These are phyloP conservation scores for Diacronema lutheri DNA, from an alignment of 78 protist genomes.

Conservation along the genomic window DNA sequence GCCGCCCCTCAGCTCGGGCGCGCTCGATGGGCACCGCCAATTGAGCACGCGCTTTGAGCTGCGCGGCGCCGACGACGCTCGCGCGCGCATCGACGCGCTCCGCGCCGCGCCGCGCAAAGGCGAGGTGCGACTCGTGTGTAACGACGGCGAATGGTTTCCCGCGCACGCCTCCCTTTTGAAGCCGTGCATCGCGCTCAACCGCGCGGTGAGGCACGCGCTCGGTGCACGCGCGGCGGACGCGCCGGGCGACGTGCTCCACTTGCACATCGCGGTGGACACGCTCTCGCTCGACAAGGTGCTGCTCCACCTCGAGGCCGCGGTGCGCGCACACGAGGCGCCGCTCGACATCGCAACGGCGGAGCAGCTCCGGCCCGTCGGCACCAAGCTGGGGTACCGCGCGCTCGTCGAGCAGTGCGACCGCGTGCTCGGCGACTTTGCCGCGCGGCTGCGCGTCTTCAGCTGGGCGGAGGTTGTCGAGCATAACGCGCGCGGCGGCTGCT, in stretches of 20 bases:
- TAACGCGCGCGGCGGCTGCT: neutral
- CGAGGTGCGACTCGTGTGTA: neutral
- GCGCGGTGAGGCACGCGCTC: neutral
- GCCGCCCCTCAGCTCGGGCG: neutral
- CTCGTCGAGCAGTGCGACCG: neutral
- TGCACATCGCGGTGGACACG: neutral
- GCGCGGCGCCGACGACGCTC: neutral
- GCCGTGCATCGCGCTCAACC: slow-evolving; percentile 3
- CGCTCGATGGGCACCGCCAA: no score
- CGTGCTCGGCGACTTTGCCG: neutral
- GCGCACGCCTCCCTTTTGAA: neutral
- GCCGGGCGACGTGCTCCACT: no score
- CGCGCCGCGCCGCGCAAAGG: neutral
- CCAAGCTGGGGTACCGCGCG: neutral
- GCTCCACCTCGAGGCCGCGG: slow-evolving; percentile 3
- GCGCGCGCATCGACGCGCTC: no score
- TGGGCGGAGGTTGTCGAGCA: neutral
- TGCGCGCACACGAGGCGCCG: no score
- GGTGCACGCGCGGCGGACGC: neutral
- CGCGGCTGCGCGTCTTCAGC: neutral
- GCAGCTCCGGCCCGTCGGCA: neutral
- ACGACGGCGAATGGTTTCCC: neutral
- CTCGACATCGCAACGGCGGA: neutral
- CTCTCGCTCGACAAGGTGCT: neutral
- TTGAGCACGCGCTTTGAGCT: no score